Evolutionary conservation across 441 rosid species (phyloP).

Genomic region (Pelargonium australe): DNA sequence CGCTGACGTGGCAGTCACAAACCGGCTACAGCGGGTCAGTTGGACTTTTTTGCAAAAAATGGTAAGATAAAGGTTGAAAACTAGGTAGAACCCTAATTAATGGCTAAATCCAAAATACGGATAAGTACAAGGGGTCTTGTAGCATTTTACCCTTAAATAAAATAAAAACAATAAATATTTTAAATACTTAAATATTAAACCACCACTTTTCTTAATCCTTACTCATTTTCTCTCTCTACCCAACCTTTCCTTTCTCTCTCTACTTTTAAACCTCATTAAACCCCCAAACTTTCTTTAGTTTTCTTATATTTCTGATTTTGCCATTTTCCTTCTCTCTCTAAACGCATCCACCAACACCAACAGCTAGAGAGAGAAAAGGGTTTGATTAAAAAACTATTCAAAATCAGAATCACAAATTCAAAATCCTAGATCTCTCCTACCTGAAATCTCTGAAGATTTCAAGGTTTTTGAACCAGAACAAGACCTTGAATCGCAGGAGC

Average conservation of each 20-base stretch:
- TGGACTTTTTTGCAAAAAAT: too few relatives aligned
- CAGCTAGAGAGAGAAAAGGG: not conserved
- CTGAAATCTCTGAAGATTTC: not conserved
- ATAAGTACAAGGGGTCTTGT: too few relatives aligned
- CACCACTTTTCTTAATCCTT: not conserved
- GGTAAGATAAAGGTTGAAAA: too few relatives aligned
- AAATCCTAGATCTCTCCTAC: not conserved
- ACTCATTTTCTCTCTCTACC: not conserved
- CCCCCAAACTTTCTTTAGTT: not conserved
- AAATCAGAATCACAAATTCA: not conserved
- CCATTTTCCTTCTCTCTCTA: not conserved
- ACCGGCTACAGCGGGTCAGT: too few relatives aligned
- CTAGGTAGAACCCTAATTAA: too few relatives aligned
- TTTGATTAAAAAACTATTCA: too few relatives aligned
- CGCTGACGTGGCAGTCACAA: too few relatives aligned
- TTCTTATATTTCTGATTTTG: not conserved
- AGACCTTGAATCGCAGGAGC: not conserved
- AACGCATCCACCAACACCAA: not conserved
- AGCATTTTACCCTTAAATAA: too few relatives aligned
- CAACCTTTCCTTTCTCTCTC: not conserved
- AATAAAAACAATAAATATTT: too few relatives aligned
- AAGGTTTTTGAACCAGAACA: not conserved
- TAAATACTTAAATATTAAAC: too few relatives aligned
- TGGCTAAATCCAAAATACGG: too few relatives aligned
- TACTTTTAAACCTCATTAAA: not conserved